phyloP scores from a whole-genome alignment of 2,329 filamentous ascomycete genomes.

The Claviceps sp. region DNA sequence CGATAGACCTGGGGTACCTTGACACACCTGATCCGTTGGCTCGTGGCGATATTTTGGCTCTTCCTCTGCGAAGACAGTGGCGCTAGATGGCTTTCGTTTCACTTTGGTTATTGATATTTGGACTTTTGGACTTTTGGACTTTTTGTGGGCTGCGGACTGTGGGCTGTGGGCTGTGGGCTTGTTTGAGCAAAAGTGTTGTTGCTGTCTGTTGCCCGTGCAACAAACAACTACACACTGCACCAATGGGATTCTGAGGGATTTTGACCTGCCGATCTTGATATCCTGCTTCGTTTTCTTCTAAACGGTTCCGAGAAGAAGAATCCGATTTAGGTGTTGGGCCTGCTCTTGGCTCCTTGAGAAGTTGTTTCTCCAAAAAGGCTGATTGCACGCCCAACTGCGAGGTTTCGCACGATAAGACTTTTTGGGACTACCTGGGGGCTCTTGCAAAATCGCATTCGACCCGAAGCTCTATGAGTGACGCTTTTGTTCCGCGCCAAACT shows the following conservation, averaged over 20 bases:
- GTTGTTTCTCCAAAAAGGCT: too few relatives aligned
- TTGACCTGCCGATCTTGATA: constrained; percentile 17
- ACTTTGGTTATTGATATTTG: constrained; percentile 14
- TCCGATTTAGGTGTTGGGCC: neutral
- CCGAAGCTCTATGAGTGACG: constrained; percentile 12
- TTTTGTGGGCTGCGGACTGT: too few relatives aligned
- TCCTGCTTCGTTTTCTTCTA: too few relatives aligned
- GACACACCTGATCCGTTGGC: constrained; percentile 24
- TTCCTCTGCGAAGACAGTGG: constrained; percentile 8
- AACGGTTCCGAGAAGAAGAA: neutral
- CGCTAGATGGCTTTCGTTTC: constrained; percentile 18
- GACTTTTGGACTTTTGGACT: constrained; percentile 5
- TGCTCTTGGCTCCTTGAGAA: neutral
- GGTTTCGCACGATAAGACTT: constrained; percentile 7
- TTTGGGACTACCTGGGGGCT: constrained; percentile 24
- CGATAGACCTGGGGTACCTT: constrained; percentile 46
- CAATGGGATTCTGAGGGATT: constrained; percentile 29
- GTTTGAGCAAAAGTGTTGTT: too few relatives aligned
- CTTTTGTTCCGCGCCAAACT: neutral
- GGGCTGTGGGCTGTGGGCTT: constrained; percentile 9
- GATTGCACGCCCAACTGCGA: neutral
- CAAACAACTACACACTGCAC: constrained; percentile 9
- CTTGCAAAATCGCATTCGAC: constrained; percentile 5
- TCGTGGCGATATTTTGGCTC: constrained; percentile 16
- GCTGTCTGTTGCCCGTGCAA: too few relatives aligned